phyloP scores from a whole-genome alignment of 306 rosid genomes.

The Vigna mungo region DNA sequence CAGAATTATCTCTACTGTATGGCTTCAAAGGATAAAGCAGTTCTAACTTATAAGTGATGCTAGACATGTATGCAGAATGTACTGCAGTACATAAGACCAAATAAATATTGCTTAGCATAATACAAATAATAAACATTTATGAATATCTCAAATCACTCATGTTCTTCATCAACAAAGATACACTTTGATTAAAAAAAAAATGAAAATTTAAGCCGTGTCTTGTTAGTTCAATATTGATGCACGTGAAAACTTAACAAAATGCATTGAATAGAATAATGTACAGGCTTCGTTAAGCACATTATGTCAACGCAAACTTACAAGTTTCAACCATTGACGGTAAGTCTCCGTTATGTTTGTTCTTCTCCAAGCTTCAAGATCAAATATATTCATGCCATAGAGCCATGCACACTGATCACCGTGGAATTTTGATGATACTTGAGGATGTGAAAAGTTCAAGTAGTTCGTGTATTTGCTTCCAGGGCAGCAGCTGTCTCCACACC shows the following conservation, averaged over 20 bases:
- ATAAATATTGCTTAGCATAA: constrained; percentile 11
- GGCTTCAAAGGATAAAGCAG: constrained; percentile 21
- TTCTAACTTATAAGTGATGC: not conserved
- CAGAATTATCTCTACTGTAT: constrained; percentile 2
- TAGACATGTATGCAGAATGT: not conserved
- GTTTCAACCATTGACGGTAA: constrained; percentile 76
- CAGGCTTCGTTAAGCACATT: constrained; percentile 12
- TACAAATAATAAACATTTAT: not conserved
- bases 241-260: not conserved
- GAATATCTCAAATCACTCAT: constrained; percentile 14
- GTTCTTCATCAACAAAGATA: not conserved
- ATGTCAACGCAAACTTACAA: constrained; percentile 57
- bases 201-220: not conserved
- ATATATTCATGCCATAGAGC: constrained; percentile 76
- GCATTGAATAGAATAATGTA: constrained; percentile 10
- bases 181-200: not conserved
- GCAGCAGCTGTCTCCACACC: constrained; percentile 73
- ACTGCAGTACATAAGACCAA: constrained; percentile 2
- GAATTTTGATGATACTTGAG: constrained; percentile 70
- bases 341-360: constrained; percentile 70
- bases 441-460: constrained; percentile 84
- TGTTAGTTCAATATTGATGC: constrained; percentile 14
- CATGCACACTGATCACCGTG: constrained; percentile 67
- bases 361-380: constrained; percentile 92
- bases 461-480: constrained; percentile 69